Evolutionary conservation across 208 protist species (phyloP).

Genomic region (Leishmania lainsoni): DNA sequence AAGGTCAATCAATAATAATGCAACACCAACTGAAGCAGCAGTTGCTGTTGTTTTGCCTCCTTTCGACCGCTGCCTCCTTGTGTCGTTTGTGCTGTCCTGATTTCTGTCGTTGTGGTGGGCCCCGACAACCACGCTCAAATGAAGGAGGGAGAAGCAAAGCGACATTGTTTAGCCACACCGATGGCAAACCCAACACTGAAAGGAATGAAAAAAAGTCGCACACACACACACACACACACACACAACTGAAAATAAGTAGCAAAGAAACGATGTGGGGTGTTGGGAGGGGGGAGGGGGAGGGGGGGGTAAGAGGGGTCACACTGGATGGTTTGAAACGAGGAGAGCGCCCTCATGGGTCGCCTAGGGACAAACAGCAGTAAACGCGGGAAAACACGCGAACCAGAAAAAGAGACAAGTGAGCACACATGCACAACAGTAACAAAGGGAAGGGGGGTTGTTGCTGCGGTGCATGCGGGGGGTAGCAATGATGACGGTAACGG

Average conservation of each 20-base stretch:
- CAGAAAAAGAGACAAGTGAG: slow-evolving; percentile 3
- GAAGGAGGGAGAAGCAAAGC: no score
- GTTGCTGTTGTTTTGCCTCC: no score
- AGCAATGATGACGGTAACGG: background rate
- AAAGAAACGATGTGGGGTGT: slow-evolving; percentile 6
- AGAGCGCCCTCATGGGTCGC: background rate
- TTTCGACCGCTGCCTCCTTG: no score
- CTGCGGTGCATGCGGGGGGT: background rate
- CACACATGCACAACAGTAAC: background rate
- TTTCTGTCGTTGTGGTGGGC: no score
- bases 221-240: background rate
- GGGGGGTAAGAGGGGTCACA: background rate
- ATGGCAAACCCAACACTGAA: no score
- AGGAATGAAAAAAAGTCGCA: no score
- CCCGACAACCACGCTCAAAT: no score
- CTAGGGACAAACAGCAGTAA: background rate
- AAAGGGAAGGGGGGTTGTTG: background rate
- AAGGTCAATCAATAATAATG: no score
- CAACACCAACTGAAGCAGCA: no score
- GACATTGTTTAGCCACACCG: no score
- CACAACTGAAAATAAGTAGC: background rate
- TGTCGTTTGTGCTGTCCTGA: no score
- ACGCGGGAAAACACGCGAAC: slow-evolving; percentile 18
- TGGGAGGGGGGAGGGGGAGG: background rate
- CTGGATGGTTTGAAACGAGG: background rate